Evolutionary conservation across 768 basidiomycete species (phyloP).

Genomic region (Rhizopogon sp.): DNA sequence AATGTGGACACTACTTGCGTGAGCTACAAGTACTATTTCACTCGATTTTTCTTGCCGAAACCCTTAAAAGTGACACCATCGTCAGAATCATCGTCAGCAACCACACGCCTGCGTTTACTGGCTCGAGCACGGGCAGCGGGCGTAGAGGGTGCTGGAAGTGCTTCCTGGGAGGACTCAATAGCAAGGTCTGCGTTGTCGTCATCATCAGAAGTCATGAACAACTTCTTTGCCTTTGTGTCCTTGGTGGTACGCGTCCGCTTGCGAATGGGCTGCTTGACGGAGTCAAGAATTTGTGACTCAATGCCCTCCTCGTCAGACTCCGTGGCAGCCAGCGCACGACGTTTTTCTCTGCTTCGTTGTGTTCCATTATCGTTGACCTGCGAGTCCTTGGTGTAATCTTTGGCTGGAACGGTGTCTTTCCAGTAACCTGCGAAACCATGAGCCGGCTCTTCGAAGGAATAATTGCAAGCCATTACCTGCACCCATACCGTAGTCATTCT

Average conservation of each 20-base stretch:
- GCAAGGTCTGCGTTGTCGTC: slow-evolving; percentile 19
- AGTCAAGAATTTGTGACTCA: slow-evolving; percentile 10
- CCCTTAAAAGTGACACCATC: slow-evolving; percentile 69
- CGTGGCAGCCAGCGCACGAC: slow-evolving; percentile 26
- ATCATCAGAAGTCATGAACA: slow-evolving; percentile 52
- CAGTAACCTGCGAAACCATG: slow-evolving; percentile 43
- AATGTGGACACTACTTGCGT: neutral
- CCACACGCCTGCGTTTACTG: slow-evolving; percentile 27
- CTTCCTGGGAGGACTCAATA: neutral
- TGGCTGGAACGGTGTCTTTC: slow-evolving; percentile 34
- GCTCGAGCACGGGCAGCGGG: slow-evolving; percentile 6
- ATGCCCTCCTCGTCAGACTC: slow-evolving; percentile 36
- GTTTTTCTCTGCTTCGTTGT: slow-evolving; percentile 11
- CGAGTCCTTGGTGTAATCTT: slow-evolving; percentile 14
- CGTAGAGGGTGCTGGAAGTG: neutral
- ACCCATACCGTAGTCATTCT: slow-evolving; percentile 52
- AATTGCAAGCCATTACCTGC: slow-evolving; percentile 32
- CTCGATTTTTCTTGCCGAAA: slow-evolving; percentile 34
- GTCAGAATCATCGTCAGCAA: slow-evolving; percentile 66
- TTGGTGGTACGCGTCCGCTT: slow-evolving; percentile 28
- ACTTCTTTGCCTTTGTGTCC: slow-evolving; percentile 27
- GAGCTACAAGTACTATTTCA: neutral
- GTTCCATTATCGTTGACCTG: slow-evolving; percentile 8
- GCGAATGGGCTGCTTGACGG: slow-evolving; percentile 10
- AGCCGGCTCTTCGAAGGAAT: slow-evolving; percentile 1